Evolutionary conservation across 2,329 filamentous ascomycete genomes (phyloP).

Genomic region (Trichoderma sp.): DNA sequence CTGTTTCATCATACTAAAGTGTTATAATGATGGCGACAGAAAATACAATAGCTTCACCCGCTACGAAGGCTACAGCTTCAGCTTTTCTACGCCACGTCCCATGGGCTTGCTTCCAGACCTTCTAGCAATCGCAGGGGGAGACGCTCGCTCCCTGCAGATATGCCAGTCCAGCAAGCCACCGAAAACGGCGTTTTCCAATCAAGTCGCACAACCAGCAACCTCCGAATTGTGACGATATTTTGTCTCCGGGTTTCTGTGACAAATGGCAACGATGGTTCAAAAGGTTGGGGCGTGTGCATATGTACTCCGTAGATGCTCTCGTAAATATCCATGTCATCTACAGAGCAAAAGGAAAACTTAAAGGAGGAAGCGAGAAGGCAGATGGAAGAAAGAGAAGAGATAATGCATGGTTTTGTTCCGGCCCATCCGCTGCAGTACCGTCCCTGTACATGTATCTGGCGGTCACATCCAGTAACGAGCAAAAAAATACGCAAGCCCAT

Average conservation of each 20-base stretch:
- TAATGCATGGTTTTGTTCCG: background rate
- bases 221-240: background rate
- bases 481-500: background rate
- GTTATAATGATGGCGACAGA: background rate
- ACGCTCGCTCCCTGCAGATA: background rate
- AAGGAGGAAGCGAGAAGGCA: background rate
- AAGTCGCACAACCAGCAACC: background rate
- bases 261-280: background rate
- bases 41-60: background rate
- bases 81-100: background rate
- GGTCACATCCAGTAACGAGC: background rate
- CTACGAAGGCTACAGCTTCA: background rate
- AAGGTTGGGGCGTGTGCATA: background rate
- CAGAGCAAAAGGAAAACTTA: background rate
- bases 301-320: background rate
- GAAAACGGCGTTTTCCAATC: background rate
- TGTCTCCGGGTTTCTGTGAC: background rate
- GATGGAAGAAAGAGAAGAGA: background rate
- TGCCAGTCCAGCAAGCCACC: background rate
- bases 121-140: background rate
- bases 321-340: background rate
- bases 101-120: background rate
- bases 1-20: background rate
- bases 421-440: background rate
- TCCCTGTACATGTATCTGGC: background rate